Percentiles rank a stretch among this genome's conserved stretches.
phyloP scores from a whole-genome alignment of 1,139 yeast species.

The Starmera stellimalicola region DNA sequence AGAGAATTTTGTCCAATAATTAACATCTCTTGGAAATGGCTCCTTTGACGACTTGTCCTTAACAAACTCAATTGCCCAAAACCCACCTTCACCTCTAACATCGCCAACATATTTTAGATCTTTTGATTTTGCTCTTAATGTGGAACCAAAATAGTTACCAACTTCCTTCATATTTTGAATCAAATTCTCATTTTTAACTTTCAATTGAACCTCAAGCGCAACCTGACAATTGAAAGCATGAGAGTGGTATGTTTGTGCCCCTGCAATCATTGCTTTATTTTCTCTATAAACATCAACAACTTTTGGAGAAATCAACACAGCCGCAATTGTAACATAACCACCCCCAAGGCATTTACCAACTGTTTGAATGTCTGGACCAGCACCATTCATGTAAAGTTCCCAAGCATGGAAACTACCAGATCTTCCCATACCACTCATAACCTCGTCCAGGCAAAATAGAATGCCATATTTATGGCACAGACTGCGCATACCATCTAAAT shows the following conservation, averaged over 20 bases:
- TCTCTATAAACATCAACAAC: slow-evolving; percentile 26
- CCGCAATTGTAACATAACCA: slow-evolving; percentile 55
- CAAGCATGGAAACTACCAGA: slow-evolving; percentile 42
- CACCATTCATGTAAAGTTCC: slow-evolving; percentile 39
- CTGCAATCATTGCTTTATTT: slow-evolving; percentile 32
- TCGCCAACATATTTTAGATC: slow-evolving; percentile 40
- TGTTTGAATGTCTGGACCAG: slow-evolving; percentile 51
- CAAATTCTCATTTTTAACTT: slow-evolving; percentile 33
- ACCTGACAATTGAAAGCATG: slow-evolving; percentile 52
- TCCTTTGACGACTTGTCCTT: slow-evolving; percentile 40
- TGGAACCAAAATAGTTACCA: slow-evolving; percentile 41
- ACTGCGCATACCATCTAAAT: slow-evolving; percentile 42
- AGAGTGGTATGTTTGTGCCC: slow-evolving; percentile 55
- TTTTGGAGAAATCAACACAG: slow-evolving; percentile 44
- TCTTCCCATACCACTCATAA: slow-evolving; percentile 61
- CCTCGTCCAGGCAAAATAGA: slow-evolving; percentile 50
- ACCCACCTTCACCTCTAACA: slow-evolving; percentile 53
- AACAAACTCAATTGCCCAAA: slow-evolving; percentile 51
- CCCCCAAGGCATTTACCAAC: slow-evolving; percentile 60
- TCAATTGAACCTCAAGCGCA: slow-evolving; percentile 49
- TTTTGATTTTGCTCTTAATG: slow-evolving; percentile 25
- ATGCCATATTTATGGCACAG: slow-evolving; percentile 52
- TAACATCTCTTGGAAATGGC: slow-evolving; percentile 28
- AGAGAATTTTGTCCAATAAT: slow-evolving; percentile 27
- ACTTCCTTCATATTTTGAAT: slow-evolving; percentile 38